Evolutionary conservation across 2,329 filamentous ascomycete species (phyloP).

Genomic region (Cytospora piceae): DNA sequence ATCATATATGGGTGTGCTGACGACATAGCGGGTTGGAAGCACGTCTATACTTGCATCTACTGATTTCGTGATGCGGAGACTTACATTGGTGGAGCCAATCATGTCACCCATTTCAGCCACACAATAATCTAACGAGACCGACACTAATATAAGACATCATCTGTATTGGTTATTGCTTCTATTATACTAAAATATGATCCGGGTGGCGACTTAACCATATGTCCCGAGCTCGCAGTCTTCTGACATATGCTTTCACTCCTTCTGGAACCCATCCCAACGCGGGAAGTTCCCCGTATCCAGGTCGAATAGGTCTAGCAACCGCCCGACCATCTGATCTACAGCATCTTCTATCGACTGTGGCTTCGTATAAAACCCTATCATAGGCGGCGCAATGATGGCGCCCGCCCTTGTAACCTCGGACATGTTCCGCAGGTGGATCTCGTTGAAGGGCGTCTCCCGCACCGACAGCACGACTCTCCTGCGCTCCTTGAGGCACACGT

Average conservation of each 20-base stretch:
- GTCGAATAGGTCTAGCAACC: constrained; percentile 50
- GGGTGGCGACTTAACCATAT: no score
- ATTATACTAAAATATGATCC: background rate
- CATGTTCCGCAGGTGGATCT: constrained; percentile 54
- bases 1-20: background rate
- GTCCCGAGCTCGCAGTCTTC: no score
- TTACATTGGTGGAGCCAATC: background rate
- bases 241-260: constrained; percentile 9
- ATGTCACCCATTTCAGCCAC: background rate
- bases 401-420: constrained; percentile 42
- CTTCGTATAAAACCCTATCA: constrained; percentile 49
- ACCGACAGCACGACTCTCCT: constrained; percentile 44
- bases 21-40: background rate
- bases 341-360: constrained; percentile 46
- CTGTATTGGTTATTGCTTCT: background rate
- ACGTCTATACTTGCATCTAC: background rate
- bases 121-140: background rate
- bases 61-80: background rate
- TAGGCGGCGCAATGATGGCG: constrained; percentile 49
- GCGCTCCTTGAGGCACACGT: constrained; percentile 51
- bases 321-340: constrained; percentile 49
- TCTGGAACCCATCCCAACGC: constrained; percentile 41
- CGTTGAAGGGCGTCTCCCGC: constrained; percentile 51
- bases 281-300: constrained; percentile 47
- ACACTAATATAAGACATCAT: background rate